Conservation (phyloP, 768 basidiomycete genomes). For the Mycena metata region DNA sequence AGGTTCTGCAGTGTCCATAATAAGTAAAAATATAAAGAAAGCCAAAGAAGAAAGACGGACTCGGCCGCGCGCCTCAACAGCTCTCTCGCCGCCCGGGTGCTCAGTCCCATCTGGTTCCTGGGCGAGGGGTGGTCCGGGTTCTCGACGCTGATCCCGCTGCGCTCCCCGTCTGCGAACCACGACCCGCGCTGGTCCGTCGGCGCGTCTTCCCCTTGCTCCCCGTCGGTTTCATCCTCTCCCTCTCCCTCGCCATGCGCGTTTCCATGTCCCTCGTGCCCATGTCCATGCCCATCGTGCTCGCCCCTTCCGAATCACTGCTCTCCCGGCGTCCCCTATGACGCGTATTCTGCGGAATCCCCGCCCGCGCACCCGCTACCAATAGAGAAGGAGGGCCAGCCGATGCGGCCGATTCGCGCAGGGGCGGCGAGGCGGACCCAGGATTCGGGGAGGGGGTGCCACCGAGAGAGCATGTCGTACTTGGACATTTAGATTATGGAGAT, state of each 20-base stretch:
- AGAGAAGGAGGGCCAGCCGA: slow-evolving; percentile 24
- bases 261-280: neutral
- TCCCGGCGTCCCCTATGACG: no score
- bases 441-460: slow-evolving; percentile 28
- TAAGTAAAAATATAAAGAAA: slow-evolving; percentile 25
- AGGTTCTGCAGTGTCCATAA: slow-evolving; percentile 47
- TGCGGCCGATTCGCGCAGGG: slow-evolving; percentile 26
- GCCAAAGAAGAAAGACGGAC: slow-evolving; percentile 58
- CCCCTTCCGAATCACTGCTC: no score
- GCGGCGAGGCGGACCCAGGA: slow-evolving; percentile 28
- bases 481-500: no score
- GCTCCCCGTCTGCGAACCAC: slow-evolving; percentile 96
- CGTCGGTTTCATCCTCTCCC: neutral
- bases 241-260: neutral
- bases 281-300: neutral
- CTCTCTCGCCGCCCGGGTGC: slow-evolving; percentile 74
- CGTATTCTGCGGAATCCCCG: no score
- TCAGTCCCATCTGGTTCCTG: slow-evolving; percentile 53
- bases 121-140: slow-evolving; percentile 72
- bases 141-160: slow-evolving; percentile 91
- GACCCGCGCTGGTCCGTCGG: slow-evolving; percentile 68
- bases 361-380: neutral
- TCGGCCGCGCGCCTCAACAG: slow-evolving; percentile 86
- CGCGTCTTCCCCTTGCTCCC: slow-evolving; percentile 63
- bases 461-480: slow-evolving; percentile 7